Evolutionary conservation across 2,329 filamentous ascomycete species (phyloP).

Genomic region (Sclerotinia nivalis): DNA sequence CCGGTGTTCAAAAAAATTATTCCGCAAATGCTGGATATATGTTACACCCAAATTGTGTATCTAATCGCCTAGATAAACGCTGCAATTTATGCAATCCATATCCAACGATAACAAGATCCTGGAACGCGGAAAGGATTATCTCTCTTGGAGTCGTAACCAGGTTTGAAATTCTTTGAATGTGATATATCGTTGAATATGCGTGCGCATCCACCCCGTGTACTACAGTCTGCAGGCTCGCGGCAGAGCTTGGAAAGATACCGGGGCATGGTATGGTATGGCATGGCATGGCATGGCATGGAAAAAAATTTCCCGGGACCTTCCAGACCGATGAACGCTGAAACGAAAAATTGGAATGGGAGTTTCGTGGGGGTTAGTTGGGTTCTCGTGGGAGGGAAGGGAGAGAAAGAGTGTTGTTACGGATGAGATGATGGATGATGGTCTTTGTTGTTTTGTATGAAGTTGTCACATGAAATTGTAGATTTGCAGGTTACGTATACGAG

Average conservation of each 20-base stretch:
- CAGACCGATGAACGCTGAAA: too few relatives aligned
- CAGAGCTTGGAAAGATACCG: background rate
- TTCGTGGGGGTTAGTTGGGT: too few relatives aligned
- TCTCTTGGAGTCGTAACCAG: background rate
- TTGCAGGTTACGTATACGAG: too few relatives aligned
- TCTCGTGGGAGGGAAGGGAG: too few relatives aligned
- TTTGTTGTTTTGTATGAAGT: too few relatives aligned
- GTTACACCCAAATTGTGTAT: background rate
- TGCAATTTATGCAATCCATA: background rate
- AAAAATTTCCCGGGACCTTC: background rate
- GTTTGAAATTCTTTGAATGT: background rate
- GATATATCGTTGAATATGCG: background rate
- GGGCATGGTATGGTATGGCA: background rate
- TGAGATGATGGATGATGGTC: too few relatives aligned
- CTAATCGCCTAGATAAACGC: too few relatives aligned
- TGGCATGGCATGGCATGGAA: background rate
- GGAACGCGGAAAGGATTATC: background rate
- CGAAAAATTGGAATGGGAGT: too few relatives aligned
- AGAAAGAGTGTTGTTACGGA: too few relatives aligned
- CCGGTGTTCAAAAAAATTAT: background rate
- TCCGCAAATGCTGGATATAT: background rate
- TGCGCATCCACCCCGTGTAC: background rate
- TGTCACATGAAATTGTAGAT: too few relatives aligned
- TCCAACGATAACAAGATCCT: background rate
- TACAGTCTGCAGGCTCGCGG: background rate